Evolutionary conservation across 805 yeast genomes (phyloP).

Genomic region (Saccharomycopsis selenospora): DNA sequence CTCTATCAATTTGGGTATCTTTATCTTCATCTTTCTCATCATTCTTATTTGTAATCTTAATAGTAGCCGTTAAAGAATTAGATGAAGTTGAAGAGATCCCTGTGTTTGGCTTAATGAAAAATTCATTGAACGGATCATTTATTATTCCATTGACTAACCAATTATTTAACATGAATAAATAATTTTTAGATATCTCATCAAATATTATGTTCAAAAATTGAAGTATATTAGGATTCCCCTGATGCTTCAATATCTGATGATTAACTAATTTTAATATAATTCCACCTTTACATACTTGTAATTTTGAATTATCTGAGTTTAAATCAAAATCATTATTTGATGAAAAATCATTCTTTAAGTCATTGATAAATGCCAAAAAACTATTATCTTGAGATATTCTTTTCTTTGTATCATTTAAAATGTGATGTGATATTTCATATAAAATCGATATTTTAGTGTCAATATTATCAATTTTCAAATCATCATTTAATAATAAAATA

Average conservation of each 20-base stretch:
- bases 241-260: slow-evolving; percentile 43
- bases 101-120: slow-evolving; percentile 48
- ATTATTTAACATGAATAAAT: slow-evolving; percentile 57
- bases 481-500: slow-evolving; percentile 13
- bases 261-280: slow-evolving; percentile 57
- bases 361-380: slow-evolving; percentile 37
- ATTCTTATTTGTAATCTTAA: slow-evolving; percentile 22
- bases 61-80: neutral
- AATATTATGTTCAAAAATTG: slow-evolving; percentile 48
- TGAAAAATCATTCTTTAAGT: slow-evolving; percentile 31
- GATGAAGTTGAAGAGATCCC: slow-evolving; percentile 8
- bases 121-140: slow-evolving; percentile 76
- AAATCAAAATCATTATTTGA: slow-evolving; percentile 34
- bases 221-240: slow-evolving; percentile 57
- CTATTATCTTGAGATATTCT: slow-evolving; percentile 31
- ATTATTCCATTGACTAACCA: slow-evolving; percentile 77
- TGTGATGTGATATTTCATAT: slow-evolving; percentile 46
- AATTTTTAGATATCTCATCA: slow-evolving; percentile 52
- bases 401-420: slow-evolving; percentile 41
- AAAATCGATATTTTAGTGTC: slow-evolving; percentile 43
- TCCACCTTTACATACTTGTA: slow-evolving; percentile 71
- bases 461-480: slow-evolving; percentile 20
- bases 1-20: neutral
- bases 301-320: slow-evolving; percentile 43
- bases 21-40: slow-evolving; percentile 23